Evolutionary conservation across 2,329 filamentous ascomycete genomes (phyloP).

Genomic region (Colletotrichum caudatum): DNA sequence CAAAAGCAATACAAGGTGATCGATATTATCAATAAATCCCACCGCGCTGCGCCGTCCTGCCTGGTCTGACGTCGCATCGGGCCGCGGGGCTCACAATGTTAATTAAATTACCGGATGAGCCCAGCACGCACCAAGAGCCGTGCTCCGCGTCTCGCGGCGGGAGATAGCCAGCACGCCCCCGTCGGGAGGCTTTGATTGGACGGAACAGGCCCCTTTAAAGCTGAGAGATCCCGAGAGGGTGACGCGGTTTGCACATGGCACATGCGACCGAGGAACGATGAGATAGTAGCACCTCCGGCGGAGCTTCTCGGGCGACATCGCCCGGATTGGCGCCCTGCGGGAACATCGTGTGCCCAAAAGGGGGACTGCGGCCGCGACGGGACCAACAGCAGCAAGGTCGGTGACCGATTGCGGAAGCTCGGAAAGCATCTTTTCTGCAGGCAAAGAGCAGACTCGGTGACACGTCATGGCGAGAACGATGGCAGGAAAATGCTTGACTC

Average conservation of each 20-base stretch:
- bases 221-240: not conserved
- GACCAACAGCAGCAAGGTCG: constrained; percentile 21
- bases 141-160: constrained; percentile 8
- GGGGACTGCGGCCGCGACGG: constrained; percentile 22
- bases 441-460: not conserved
- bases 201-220: not conserved
- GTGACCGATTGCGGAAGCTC: constrained; percentile 33
- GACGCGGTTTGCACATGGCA: constrained; percentile 31
- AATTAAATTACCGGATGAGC: not conserved
- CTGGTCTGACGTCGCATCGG: constrained; percentile 28
- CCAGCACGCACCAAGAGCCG: not conserved
- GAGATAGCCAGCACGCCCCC: constrained; percentile 18
- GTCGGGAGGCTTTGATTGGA: constrained; percentile 25
- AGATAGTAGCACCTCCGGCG: constrained; percentile 37
- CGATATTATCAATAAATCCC: constrained; percentile 25
- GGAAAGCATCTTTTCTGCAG: not conserved
- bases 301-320: constrained; percentile 29
- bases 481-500: constrained; percentile 20
- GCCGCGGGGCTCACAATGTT: constrained; percentile 29
- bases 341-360: constrained; percentile 30
- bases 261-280: constrained; percentile 33
- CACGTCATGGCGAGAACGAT: not conserved
- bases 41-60: constrained; percentile 20
- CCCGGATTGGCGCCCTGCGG: constrained; percentile 31
- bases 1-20: constrained; percentile 21